phyloP scores from a whole-genome alignment of 345 rosid genomes.

The Eucalyptus tenuipes region DNA sequence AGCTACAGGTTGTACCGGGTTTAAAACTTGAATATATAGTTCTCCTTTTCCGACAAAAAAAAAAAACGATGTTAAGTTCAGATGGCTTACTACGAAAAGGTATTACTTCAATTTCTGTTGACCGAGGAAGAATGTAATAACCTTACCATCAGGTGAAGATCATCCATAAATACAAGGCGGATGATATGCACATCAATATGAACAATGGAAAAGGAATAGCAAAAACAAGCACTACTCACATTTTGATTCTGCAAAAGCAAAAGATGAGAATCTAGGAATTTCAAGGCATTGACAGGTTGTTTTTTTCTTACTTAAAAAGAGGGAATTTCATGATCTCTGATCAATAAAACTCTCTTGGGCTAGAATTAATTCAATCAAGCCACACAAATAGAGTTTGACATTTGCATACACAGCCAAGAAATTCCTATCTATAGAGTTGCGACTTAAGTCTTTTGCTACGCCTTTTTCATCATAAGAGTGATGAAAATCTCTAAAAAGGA shows the following conservation, averaged over 20 bases:
- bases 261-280: background rate
- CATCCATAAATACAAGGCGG: constrained; percentile 23
- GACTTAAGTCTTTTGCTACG: background rate
- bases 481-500: background rate
- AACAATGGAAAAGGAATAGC: background rate
- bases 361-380: background rate
- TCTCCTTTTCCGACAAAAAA: too few relatives aligned
- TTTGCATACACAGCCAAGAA: background rate
- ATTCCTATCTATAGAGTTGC: background rate
- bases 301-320: background rate
- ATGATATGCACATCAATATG: background rate
- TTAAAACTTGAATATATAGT: too few relatives aligned
- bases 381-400: background rate
- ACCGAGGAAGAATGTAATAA: background rate
- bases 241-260: background rate
- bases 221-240: background rate
- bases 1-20: too few relatives aligned
- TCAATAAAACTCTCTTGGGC: background rate
- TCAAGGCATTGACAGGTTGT: background rate
- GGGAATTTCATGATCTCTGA: background rate
- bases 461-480: background rate
- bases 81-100: background rate
- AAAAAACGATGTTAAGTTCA: too few relatives aligned
- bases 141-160: background rate
- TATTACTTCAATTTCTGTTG: too few relatives aligned